Evolutionary conservation across 2,329 filamentous ascomycete genomes (phyloP).

Genomic region (Coniochaeta pulveracea): DNA sequence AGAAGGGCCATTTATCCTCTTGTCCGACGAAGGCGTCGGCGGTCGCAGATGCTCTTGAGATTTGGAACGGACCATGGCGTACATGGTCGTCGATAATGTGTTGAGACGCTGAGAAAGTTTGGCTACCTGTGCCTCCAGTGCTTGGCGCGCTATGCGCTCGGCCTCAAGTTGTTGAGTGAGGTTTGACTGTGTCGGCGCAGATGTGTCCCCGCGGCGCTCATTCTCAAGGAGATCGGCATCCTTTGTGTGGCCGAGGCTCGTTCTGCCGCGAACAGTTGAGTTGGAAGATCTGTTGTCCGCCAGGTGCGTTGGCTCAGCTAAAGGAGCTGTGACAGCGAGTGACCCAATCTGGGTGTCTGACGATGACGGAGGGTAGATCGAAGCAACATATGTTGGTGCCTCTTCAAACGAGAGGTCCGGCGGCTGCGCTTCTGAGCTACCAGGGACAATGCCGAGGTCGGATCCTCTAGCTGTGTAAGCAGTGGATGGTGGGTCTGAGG

Average conservation of each 20-base stretch:
- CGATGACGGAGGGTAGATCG: constrained; percentile 24
- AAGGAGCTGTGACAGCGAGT: constrained; percentile 11
- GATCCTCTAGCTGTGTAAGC: too few relatives aligned
- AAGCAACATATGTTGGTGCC: constrained; percentile 31
- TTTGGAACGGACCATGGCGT: constrained; percentile 21
- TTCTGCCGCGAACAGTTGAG: constrained; percentile 34
- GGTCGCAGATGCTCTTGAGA: constrained; percentile 14
- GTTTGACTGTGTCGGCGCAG: too few relatives aligned
- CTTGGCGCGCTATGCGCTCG: constrained; percentile 43
- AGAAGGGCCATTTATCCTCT: constrained; percentile 6
- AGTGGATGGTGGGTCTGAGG: constrained; percentile 12
- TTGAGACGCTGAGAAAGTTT: constrained; percentile 39
- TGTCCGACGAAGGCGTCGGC: constrained; percentile 9
- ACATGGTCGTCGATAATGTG: constrained; percentile 29
- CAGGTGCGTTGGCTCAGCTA: constrained; percentile 4
- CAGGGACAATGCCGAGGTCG: constrained; percentile 13
- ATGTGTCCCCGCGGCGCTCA: too few relatives aligned
- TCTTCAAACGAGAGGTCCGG: constrained; percentile 34
- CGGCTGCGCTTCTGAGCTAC: too few relatives aligned
- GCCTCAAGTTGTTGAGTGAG: constrained; percentile 42
- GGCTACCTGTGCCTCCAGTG: constrained; percentile 44
- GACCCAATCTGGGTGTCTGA: constrained; percentile 17
- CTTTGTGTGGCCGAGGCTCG: too few relatives aligned
- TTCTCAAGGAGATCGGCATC: too few relatives aligned
- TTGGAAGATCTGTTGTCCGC: constrained; percentile 26